These are phyloP conservation scores for Ophiostoma australiae DNA, from an alignment of 2,329 filamentous ascomycete genomes.

Conservation along the genomic window DNA sequence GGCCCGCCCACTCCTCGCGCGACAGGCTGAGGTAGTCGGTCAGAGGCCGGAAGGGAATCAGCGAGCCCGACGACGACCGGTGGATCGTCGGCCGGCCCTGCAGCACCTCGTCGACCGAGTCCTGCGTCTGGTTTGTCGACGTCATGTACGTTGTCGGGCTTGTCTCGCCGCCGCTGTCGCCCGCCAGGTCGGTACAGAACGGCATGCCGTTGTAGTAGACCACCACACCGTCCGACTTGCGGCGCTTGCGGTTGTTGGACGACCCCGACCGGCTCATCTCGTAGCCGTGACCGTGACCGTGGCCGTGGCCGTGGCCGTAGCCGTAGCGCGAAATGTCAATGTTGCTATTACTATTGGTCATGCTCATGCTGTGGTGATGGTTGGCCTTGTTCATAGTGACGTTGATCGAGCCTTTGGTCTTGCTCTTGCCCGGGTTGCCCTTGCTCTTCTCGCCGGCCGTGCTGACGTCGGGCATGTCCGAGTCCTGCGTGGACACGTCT, in stretches of 20 bases:
- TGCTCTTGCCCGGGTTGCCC: slow-evolving; percentile 42
- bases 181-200: slow-evolving; percentile 76
- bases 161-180: slow-evolving; percentile 48
- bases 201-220: slow-evolving; percentile 77
- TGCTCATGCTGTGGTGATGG: slow-evolving; percentile 37
- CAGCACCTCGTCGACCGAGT: slow-evolving; percentile 26
- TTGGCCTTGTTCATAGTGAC: slow-evolving; percentile 37
- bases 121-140: slow-evolving; percentile 40
- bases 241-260: slow-evolving; percentile 47
- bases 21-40: slow-evolving; percentile 36
- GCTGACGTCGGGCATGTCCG: slow-evolving; percentile 46
- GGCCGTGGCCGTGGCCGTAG: background rate
- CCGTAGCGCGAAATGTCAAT: background rate
- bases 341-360: background rate
- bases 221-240: slow-evolving; percentile 64
- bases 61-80: slow-evolving; percentile 50
- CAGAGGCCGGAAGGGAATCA: slow-evolving; percentile 46
- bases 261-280: slow-evolving; percentile 44
- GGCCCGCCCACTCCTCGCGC: slow-evolving; percentile 21
- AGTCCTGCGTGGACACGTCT: slow-evolving; percentile 37
- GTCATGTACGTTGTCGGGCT: slow-evolving; percentile 48
- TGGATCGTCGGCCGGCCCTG: slow-evolving; percentile 31
- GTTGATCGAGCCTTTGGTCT: slow-evolving; percentile 16
- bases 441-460: background rate
- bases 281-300: slow-evolving; percentile 33